Percentiles rank a stretch among this genome's conserved stretches.
Conservation (phyloP, 192 early-diverging fungal genomes). For the Obelidium mucronatum region DNA sequence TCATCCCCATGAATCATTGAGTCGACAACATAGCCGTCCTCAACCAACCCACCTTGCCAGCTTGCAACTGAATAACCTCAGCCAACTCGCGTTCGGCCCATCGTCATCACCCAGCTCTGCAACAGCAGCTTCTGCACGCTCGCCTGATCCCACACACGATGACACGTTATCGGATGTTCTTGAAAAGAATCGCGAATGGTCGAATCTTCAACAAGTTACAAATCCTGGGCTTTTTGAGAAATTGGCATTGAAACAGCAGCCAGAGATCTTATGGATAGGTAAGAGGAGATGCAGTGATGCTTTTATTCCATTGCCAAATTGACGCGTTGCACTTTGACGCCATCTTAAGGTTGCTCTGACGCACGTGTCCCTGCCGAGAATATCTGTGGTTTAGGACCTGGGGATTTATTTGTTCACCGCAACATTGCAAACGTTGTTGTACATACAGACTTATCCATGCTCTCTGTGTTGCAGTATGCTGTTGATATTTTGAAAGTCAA, state of each 20-base stretch:
- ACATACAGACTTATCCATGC: slow-evolving; percentile 80
- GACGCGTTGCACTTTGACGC: no score
- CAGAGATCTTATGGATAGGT: slow-evolving; percentile 91
- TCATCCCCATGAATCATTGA: no score
- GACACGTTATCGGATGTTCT: slow-evolving; percentile 43
- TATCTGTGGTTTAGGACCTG: slow-evolving; percentile 66
- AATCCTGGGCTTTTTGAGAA: slow-evolving; percentile 77
- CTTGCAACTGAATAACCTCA: not conserved
- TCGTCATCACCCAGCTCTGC: no score
- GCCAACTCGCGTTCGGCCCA: no score
- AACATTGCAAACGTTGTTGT: slow-evolving; percentile 96
- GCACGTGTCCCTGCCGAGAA: slow-evolving; percentile 90
- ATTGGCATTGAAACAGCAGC: slow-evolving; percentile 77
- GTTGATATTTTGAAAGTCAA: slow-evolving; percentile 91
- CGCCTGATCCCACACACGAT: not conserved
- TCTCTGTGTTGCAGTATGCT: slow-evolving; percentile 92
- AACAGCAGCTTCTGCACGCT: not conserved
- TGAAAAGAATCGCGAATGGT: slow-evolving; percentile 52
- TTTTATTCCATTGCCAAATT: no score
- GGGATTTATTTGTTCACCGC: slow-evolving; percentile 95
- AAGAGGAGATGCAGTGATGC: no score
- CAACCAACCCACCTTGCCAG: no score
- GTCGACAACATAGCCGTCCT: no score
- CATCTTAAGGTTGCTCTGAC: slow-evolving; percentile 91
- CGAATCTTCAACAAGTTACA: slow-evolving; percentile 14